Percentiles rank a stretch among this genome's conserved stretches.
Conservation (phyloP, 768 basidiomycete species). For the Lactarius psammicola region DNA sequence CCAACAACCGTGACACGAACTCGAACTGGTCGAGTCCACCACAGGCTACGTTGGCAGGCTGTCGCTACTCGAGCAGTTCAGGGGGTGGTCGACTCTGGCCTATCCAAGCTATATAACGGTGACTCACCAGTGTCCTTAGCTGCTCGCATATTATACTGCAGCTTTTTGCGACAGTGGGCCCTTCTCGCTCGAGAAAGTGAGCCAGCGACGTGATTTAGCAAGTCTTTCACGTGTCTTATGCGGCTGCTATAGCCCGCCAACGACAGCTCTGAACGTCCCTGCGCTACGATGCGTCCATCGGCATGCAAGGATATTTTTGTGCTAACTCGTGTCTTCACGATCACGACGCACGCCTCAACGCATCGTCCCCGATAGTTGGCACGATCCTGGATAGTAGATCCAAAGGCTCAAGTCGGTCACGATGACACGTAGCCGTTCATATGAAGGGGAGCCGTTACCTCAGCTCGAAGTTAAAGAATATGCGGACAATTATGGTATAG, state of each 20-base stretch:
- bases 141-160: not conserved
- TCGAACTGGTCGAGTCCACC: not conserved
- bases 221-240: not conserved
- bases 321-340: not conserved
- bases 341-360: not conserved
- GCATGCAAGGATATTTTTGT: conserved; percentile 2
- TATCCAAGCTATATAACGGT: not conserved
- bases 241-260: not conserved
- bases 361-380: not conserved
- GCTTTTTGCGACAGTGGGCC: not conserved
- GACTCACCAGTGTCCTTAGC: not conserved
- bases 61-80: not conserved
- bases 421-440: conserved; percentile 8
- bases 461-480: not conserved
- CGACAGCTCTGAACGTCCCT: not conserved
- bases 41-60: not conserved
- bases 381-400: not conserved
- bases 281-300: not conserved
- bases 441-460: conserved; percentile 6
- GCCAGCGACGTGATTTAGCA: not conserved
- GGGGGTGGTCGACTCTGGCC: not conserved
- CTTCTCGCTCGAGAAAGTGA: not conserved
- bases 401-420: not conserved
- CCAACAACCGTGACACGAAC: conserved; percentile 12
- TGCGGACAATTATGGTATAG: not conserved